A percentile compares a stretch with the other conserved stretches of the same genome.
Evolutionary conservation across 306 rosid genomes (phyloP).

Genomic region (Corylus americana): DNA sequence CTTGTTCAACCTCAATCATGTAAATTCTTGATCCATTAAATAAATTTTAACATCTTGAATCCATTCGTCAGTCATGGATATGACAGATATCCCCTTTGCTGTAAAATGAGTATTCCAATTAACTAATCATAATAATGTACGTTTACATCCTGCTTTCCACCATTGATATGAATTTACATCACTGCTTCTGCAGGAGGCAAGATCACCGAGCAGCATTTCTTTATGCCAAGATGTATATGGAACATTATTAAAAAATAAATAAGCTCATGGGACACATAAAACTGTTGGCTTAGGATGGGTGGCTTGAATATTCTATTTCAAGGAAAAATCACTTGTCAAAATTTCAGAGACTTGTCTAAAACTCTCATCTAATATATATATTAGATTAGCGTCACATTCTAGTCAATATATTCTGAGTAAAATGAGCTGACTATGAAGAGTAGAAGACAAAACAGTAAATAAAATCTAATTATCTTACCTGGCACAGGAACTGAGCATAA

Average conservation of each 20-base stretch:
- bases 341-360: too few relatives aligned
- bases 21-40: not conserved
- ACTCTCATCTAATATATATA: too few relatives aligned
- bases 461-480: conserved; percentile 45
- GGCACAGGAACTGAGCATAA: conserved; percentile 69
- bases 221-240: not conserved
- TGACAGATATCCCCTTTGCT: not conserved
- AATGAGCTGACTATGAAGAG: not conserved
- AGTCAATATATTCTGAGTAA: not conserved
- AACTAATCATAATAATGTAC: conserved; percentile 4
- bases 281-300: too few relatives aligned
- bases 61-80: not conserved
- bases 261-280: too few relatives aligned
- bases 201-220: not conserved
- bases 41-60: conserved; percentile 1
- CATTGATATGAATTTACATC: not conserved
- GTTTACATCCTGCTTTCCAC: conserved; percentile 1
- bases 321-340: too few relatives aligned
- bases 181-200: not conserved
- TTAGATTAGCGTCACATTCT: not conserved
- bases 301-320: too few relatives aligned
- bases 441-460: conserved; percentile 1
- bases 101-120: conserved; percentile 5
- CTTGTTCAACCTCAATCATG: not conserved
- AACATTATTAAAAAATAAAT: not conserved